Evolutionary conservation across 768 basidiomycete species (phyloP).

Genomic region (Pisolithus marmoratus): DNA sequence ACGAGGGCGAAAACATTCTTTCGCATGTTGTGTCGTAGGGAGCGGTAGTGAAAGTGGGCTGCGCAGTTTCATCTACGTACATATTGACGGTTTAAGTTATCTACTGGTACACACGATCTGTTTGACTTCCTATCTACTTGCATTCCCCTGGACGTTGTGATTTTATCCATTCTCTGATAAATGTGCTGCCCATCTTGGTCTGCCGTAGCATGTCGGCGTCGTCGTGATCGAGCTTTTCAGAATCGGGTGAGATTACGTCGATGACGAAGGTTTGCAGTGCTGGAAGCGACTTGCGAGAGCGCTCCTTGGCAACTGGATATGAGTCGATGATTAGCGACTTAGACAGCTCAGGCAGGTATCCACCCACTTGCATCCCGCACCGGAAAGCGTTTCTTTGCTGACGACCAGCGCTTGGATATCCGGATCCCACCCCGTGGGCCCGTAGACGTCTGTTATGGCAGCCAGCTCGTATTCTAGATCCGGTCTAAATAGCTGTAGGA

Average conservation of each 20-base stretch:
- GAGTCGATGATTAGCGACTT: background rate
- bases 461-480: slow-evolving; percentile 61
- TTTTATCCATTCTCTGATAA: slow-evolving; percentile 83
- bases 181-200: slow-evolving; percentile 93
- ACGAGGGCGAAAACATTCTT: too few species aligned
- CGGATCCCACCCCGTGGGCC: slow-evolving; percentile 84
- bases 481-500: slow-evolving; percentile 68
- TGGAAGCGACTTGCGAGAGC: slow-evolving; percentile 51
- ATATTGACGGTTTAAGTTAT: too few species aligned
- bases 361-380: slow-evolving; percentile 66
- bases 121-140: background rate
- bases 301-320: slow-evolving; percentile 54
- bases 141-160: background rate
- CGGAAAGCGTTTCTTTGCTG: slow-evolving; percentile 79
- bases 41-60: too few species aligned
- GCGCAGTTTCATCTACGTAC: too few species aligned
- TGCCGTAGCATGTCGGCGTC: slow-evolving; percentile 67
- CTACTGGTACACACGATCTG: background rate
- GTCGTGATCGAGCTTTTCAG: slow-evolving; percentile 51
- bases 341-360: background rate
- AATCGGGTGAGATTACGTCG: slow-evolving; percentile 78
- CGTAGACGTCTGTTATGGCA: slow-evolving; percentile 79
- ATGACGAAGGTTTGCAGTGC: slow-evolving; percentile 69
- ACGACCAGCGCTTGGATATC: slow-evolving; percentile 91
- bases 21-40: too few species aligned